Conservation (phyloP, 2,329 filamentous ascomycete genomes). For the Orbilia oligospora region DNA sequence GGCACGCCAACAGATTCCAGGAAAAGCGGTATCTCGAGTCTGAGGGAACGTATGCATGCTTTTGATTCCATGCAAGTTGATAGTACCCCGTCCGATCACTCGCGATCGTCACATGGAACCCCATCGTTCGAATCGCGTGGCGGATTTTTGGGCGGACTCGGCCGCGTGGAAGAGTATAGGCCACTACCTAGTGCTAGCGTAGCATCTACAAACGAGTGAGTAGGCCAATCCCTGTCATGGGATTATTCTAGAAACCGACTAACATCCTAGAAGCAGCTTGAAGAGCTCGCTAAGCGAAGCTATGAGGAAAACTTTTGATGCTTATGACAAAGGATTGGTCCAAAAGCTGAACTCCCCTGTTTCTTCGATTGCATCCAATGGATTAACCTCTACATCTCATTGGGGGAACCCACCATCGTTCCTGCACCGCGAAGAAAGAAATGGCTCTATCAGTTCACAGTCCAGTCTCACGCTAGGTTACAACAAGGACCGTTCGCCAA, state of each 20-base stretch:
- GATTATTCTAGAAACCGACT: slow-evolving; percentile 22
- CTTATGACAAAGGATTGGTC: slow-evolving; percentile 58
- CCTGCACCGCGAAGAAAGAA: slow-evolving; percentile 56
- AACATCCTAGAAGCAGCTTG: slow-evolving; percentile 41
- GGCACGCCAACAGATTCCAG: slow-evolving; percentile 36
- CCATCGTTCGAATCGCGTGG: slow-evolving; percentile 35
- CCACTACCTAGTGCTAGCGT: slow-evolving; percentile 34
- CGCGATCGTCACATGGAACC: slow-evolving; percentile 27
- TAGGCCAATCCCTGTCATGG: slow-evolving; percentile 1
- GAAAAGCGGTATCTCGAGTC: slow-evolving; percentile 55
- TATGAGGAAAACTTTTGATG: slow-evolving; percentile 59
- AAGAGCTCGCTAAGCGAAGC: slow-evolving; percentile 58
- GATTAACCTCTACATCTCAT: slow-evolving; percentile 21
- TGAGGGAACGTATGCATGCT: slow-evolving; percentile 53
- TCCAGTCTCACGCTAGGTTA: slow-evolving; percentile 50
- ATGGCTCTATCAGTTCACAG: slow-evolving; percentile 54
- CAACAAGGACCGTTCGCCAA: slow-evolving; percentile 55
- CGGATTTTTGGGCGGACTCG: slow-evolving; percentile 29
- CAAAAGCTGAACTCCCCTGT: slow-evolving; percentile 57
- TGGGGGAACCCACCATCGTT: slow-evolving; percentile 44
- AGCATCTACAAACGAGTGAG: slow-evolving; percentile 57
- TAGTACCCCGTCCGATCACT: slow-evolving; percentile 27
- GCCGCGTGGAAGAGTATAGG: slow-evolving; percentile 46
- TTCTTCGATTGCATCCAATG: slow-evolving; percentile 46
- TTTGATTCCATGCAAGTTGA: slow-evolving; percentile 59